Conservation (phyloP, 2,329 filamentous ascomycete species). For the Penicillium sp. region DNA sequence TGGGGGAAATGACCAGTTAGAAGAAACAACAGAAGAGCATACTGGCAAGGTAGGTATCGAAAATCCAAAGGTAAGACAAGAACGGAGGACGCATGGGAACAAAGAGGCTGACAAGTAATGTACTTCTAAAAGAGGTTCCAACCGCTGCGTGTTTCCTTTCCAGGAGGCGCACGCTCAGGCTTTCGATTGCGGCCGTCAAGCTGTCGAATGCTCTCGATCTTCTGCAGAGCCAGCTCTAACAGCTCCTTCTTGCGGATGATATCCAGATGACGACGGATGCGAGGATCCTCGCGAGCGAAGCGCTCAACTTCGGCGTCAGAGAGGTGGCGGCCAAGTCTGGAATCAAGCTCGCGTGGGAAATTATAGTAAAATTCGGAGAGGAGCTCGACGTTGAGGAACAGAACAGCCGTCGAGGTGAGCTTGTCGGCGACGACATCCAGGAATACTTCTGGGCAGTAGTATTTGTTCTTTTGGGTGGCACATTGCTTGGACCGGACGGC, state of each 20-base stretch:
- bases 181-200: conserved; percentile 71
- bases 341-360: conserved; percentile 89
- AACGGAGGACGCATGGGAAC: conserved; percentile 1
- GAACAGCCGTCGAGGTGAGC: conserved; percentile 87
- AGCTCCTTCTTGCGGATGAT: conserved; percentile 90
- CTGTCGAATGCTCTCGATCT: conserved; percentile 89
- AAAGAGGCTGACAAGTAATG: background rate
- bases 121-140: conserved; percentile 47
- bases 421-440: conserved; percentile 96
- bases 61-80: conserved; percentile 9
- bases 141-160: conserved; percentile 40
- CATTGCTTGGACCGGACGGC: conserved; percentile 93
- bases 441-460: conserved; percentile 95
- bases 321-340: conserved; percentile 79
- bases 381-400: conserved; percentile 96
- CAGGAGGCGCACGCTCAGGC: conserved; percentile 37
- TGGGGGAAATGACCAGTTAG: background rate
- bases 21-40: conserved; percentile 5
- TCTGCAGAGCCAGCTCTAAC: conserved; percentile 87
- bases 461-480: conserved; percentile 80
- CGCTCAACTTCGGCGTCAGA: conserved; percentile 78
- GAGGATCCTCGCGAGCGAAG: conserved; percentile 91
- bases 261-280: conserved; percentile 84
- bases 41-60: conserved; percentile 15
- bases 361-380: conserved; percentile 97